These are phyloP conservation scores for Sporothrix protearum DNA, from an alignment of 2,329 filamentous ascomycete species.

Conservation along the genomic window DNA sequence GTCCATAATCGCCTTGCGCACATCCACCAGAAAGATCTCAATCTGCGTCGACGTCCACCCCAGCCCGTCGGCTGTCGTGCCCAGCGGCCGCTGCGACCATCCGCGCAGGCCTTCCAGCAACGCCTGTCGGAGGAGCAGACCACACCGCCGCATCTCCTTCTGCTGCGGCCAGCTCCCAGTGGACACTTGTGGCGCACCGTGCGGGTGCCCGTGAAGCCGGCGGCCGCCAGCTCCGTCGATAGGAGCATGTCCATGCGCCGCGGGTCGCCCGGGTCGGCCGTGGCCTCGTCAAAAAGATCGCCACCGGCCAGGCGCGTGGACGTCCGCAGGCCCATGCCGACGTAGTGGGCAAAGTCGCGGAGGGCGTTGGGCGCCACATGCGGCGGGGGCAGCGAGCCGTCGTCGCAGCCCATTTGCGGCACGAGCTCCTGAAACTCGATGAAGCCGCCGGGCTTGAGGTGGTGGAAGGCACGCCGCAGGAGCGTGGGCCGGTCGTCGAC, in stretches of 20 bases:
- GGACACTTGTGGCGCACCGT: slow-evolving; percentile 43
- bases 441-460: slow-evolving; percentile 51
- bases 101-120: slow-evolving; percentile 37
- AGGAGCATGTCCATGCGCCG: background rate
- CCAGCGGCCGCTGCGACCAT: slow-evolving; percentile 33
- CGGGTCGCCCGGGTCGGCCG: background rate
- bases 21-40: slow-evolving; percentile 39
- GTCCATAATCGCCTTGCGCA: slow-evolving; percentile 36
- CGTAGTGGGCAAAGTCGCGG: slow-evolving; percentile 44
- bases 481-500: slow-evolving; percentile 43
- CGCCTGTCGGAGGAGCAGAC: slow-evolving; percentile 45
- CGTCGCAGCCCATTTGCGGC: slow-evolving; percentile 43
- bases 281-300: background rate
- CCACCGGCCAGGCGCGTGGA: slow-evolving; percentile 31
- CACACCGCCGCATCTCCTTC: slow-evolving; percentile 43
- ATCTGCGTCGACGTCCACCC: slow-evolving; percentile 38
- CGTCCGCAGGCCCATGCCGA: slow-evolving; percentile 33
- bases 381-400: slow-evolving; percentile 39
- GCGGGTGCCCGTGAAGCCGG: slow-evolving; percentile 43
- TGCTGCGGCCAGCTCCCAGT: slow-evolving; percentile 47
- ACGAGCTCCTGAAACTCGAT: slow-evolving; percentile 50
- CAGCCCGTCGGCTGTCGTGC: slow-evolving; percentile 31
- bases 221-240: slow-evolving; percentile 35
- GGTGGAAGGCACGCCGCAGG: slow-evolving; percentile 43
- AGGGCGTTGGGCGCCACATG: slow-evolving; percentile 41